Evolutionary conservation across 177 flowering plant species (phyloP).

Genomic region (Telopea speciosissima): DNA sequence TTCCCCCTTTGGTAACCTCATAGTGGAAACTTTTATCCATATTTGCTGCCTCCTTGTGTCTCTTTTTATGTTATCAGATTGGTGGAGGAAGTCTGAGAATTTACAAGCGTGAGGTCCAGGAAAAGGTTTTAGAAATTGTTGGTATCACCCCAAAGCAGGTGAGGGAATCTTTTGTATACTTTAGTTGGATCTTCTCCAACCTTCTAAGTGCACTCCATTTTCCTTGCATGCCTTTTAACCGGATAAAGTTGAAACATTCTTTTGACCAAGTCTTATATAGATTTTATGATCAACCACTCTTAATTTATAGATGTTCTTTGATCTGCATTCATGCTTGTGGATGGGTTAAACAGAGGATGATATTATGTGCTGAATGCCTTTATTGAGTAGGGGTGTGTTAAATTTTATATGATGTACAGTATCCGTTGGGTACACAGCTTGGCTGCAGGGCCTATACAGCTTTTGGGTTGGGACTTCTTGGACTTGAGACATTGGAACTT

Average conservation of each 20-base stretch:
- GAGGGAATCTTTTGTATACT: conserved; percentile 6
- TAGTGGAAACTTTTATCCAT: neutral
- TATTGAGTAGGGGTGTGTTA: too few species aligned
- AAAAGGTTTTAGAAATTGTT: conserved; percentile 76
- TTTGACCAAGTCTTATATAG: too few species aligned
- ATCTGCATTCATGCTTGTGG: too few species aligned
- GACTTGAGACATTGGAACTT: too few species aligned
- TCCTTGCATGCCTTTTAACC: neutral
- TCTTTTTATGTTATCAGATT: conserved; percentile 40
- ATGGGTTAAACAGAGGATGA: too few species aligned
- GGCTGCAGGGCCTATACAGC: too few species aligned
- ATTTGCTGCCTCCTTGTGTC: neutral
- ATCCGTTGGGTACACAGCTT: too few species aligned
- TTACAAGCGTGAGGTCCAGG: conserved; percentile 77
- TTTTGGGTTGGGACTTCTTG: too few species aligned
- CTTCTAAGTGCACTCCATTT: neutral
- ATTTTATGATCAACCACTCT: too few species aligned
- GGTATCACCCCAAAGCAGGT: conserved; percentile 84
- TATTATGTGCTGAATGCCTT: too few species aligned
- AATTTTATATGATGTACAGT: too few species aligned
- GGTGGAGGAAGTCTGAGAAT: conserved; percentile 98
- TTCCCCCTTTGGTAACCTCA: neutral
- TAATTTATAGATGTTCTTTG: too few species aligned
- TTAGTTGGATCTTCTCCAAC: neutral
- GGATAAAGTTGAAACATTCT: neutral